Conservation (phyloP, 257 asterid species). For the Jacaranda copaia region DNA sequence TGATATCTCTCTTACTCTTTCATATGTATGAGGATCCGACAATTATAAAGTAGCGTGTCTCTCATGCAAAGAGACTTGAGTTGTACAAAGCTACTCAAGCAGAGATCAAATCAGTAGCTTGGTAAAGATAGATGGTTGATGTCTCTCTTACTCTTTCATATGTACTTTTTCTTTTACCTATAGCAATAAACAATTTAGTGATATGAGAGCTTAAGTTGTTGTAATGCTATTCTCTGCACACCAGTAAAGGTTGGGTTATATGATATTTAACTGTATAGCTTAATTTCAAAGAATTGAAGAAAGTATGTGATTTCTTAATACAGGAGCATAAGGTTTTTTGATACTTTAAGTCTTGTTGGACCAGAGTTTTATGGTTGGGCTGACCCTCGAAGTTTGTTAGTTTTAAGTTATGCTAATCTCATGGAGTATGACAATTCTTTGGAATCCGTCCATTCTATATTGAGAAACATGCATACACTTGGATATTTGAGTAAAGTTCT, state of each 20-base stretch:
- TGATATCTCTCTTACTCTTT: conserved; percentile 1
- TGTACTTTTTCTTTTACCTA: conserved; percentile 17
- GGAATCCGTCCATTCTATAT: conserved; percentile 95
- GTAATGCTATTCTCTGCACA: conserved; percentile 38
- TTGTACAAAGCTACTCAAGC: conserved; percentile 91
- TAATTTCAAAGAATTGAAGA: conserved; percentile 16
- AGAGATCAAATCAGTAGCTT: conserved; percentile 93
- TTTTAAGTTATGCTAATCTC: conserved; percentile 44
- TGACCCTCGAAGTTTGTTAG: conserved; percentile 54
- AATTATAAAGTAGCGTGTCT: too few species aligned
- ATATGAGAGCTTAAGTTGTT: conserved; percentile 20
- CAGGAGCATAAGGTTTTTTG: conserved; percentile 62
- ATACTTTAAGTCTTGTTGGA: conserved; percentile 51
- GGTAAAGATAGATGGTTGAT: conserved; percentile 71
- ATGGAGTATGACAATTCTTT: conserved; percentile 69
- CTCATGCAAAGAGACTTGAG: conserved; percentile 91
- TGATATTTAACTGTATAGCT: not conserved
- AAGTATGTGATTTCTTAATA: conserved; percentile 26
- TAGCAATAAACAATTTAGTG: conserved; percentile 9
- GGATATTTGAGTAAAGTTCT: not conserved
- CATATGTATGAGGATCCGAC: too few species aligned
- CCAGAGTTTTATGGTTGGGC: conserved; percentile 78
- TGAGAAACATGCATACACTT: conserved; percentile 64
- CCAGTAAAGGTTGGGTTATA: conserved; percentile 14
- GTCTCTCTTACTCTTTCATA: not conserved